Conservation (phyloP, 2,329 filamentous ascomycete genomes). For the Fusarium keratoplasticum region DNA sequence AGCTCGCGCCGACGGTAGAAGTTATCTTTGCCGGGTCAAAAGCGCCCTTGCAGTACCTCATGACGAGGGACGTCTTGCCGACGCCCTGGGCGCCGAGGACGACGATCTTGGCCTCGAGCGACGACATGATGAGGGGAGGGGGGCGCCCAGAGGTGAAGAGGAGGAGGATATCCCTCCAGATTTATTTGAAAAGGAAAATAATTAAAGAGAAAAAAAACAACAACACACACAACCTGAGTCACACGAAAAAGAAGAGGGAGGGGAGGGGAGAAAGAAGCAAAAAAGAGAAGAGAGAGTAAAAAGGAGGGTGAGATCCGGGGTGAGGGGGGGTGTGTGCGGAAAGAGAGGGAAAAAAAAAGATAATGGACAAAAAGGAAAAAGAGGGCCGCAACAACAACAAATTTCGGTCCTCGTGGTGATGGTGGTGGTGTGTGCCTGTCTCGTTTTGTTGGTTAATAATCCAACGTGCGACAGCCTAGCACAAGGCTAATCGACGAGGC, state of each 20-base stretch:
- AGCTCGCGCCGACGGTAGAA: conserved; percentile 83
- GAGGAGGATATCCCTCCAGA: conserved; percentile 6
- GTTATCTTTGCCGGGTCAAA: conserved; percentile 74
- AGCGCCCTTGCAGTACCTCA: conserved; percentile 78
- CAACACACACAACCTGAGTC: conserved; percentile 5
- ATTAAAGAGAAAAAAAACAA: conserved; percentile 11
- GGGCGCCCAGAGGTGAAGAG: conserved; percentile 11
- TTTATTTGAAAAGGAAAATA: conserved; percentile 5
- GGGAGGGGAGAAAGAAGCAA: conserved; percentile 19
- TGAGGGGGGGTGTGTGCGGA: conserved; percentile 7
- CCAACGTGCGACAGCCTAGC: background rate
- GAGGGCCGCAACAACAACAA: conserved; percentile 17
- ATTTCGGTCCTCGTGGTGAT: background rate
- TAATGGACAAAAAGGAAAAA: conserved; percentile 25
- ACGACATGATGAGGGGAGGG: conserved; percentile 56
- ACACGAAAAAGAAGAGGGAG: conserved; percentile 14
- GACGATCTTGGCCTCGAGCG: conserved; percentile 84
- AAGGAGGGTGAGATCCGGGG: conserved; percentile 16
- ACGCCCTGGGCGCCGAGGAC: conserved; percentile 84
- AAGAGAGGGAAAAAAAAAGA: conserved; percentile 2
- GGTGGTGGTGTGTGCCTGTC: conserved; percentile 21
- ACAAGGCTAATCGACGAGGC: background rate
- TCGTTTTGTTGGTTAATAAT: background rate
- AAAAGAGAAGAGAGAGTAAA: conserved; percentile 14
- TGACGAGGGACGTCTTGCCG: conserved; percentile 82